phyloP scores from a whole-genome alignment of 2,329 filamentous ascomycete species.

The Trichophyton schoenleinii region DNA sequence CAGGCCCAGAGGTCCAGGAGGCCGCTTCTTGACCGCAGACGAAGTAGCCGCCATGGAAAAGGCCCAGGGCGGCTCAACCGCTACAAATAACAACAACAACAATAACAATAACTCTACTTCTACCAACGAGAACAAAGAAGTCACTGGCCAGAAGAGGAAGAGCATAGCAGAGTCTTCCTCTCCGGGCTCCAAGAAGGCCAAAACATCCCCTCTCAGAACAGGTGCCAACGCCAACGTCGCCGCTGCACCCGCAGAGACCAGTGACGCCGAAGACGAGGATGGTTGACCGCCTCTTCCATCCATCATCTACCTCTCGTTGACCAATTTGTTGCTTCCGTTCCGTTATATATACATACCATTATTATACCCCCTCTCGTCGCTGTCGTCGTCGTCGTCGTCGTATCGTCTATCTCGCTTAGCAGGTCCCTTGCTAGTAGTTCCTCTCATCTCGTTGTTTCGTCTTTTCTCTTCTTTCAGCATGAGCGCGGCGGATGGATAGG shows the following conservation, averaged over 20 bases:
- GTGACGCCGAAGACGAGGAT: conserved; percentile 39
- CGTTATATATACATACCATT: conserved; percentile 6
- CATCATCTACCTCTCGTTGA: conserved; percentile 11
- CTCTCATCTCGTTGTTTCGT: conserved; percentile 13
- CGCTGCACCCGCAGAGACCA: not conserved
- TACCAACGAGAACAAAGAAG: conserved; percentile 13
- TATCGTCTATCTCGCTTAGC: not conserved
- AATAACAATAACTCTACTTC: not conserved
- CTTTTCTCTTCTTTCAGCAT: conserved; percentile 11
- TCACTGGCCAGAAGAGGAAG: conserved; percentile 38
- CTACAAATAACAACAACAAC: not conserved
- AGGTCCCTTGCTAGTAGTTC: conserved; percentile 18
- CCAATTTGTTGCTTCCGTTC: conserved; percentile 8
- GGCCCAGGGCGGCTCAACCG: conserved; percentile 30
- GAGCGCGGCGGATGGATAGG: conserved; percentile 10
- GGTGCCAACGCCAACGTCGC: not conserved
- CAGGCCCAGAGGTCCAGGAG: conserved; percentile 80
- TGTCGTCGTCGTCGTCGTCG: not conserved
- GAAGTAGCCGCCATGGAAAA: conserved; percentile 82
- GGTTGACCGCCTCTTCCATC: conserved; percentile 22
- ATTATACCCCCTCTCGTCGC: conserved; percentile 11
- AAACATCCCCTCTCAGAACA: not conserved
- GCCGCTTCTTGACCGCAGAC: conserved; percentile 89
- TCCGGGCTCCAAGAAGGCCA: conserved; percentile 36
- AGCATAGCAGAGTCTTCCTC: conserved; percentile 33